phyloP scores from a whole-genome alignment of 2,329 filamentous ascomycete species.

The Trichoderma lentiforme region DNA sequence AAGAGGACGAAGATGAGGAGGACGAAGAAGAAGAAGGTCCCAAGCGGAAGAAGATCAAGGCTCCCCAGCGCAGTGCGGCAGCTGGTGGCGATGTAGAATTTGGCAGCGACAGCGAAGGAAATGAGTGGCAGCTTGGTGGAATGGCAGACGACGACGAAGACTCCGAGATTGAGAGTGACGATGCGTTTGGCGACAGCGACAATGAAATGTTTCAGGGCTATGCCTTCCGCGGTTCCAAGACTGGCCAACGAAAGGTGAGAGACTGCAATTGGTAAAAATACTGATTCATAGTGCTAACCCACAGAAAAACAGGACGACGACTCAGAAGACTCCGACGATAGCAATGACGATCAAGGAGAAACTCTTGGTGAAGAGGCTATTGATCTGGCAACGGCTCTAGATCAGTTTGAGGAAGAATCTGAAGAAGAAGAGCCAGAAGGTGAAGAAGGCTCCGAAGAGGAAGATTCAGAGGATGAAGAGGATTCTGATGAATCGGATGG shows the following conservation, averaged over 20 bases:
- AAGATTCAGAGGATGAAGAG: constrained; percentile 44
- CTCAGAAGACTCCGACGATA: constrained; percentile 49
- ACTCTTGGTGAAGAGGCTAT: constrained; percentile 59
- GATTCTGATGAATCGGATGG: constrained; percentile 38
- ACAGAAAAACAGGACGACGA: constrained; percentile 46
- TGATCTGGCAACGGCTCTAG: constrained; percentile 55
- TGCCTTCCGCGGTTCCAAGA: constrained; percentile 48
- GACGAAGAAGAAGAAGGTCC: constrained; percentile 51
- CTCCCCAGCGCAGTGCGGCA: constrained; percentile 39
- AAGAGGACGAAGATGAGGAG: constrained; percentile 50
- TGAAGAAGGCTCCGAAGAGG: constrained; percentile 42
- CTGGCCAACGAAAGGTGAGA: constrained; percentile 32
- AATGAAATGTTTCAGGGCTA: constrained; percentile 81
- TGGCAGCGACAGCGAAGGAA: constrained; percentile 80
- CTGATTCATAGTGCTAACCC: neutral
- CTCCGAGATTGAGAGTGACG: constrained; percentile 64
- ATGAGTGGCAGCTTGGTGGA: constrained; percentile 76
- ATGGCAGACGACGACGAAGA: constrained; percentile 56
- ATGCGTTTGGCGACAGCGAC: constrained; percentile 86
- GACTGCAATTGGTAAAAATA: neutral
- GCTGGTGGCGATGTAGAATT: constrained; percentile 61
- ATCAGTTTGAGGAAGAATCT: constrained; percentile 50
- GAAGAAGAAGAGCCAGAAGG: constrained; percentile 49
- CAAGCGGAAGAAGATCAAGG: constrained; percentile 41
- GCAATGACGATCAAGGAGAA: constrained; percentile 52